These are phyloP conservation scores for Noccaea bulbosa DNA, from an alignment of 345 rosid genomes.

Conservation along the genomic window DNA sequence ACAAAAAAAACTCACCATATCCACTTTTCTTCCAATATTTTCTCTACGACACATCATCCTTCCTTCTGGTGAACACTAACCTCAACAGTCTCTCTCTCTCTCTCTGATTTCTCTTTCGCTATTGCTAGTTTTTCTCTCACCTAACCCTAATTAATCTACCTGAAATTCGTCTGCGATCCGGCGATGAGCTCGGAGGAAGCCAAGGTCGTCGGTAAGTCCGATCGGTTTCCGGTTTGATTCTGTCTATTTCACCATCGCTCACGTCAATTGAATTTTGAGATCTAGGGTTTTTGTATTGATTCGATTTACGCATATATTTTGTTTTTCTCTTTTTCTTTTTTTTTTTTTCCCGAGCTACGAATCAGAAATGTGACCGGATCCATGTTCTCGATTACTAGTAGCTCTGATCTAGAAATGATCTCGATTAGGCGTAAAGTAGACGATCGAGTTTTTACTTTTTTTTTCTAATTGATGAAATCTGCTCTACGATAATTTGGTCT, in stretches of 20 bases:
- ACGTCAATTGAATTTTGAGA: conserved; percentile 7
- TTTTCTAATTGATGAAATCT: background rate
- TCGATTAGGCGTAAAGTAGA: no score
- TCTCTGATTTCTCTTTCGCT: conserved; percentile 21
- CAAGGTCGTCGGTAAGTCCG: conserved; percentile 43
- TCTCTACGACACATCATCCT: conserved; percentile 19
- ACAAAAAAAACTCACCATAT: background rate
- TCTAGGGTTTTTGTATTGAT: conserved; percentile 29
- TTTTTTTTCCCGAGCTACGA: background rate
- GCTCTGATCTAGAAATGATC: conserved; percentile 25
- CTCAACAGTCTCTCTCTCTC: conserved; percentile 16
- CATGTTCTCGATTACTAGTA: background rate
- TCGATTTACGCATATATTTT: conserved; percentile 10
- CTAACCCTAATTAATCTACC: conserved; percentile 22
- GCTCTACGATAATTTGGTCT: background rate
- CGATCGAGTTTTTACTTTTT: conserved; percentile 11
- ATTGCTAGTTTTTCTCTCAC: background rate
- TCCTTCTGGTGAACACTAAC: conserved; percentile 13
- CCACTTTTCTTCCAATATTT: background rate
- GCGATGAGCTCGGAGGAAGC: conserved; percentile 43
- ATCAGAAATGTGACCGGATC: conserved; percentile 30
- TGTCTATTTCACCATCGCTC: background rate
- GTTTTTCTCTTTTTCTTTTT: no score
- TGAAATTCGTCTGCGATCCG: conserved; percentile 8
- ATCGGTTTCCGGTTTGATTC: background rate